Evolutionary conservation across 2,329 filamentous ascomycete species (phyloP), one percentile per base, ranked within the genome.

Genomic region (Plectosphaerella sp.): DNA sequence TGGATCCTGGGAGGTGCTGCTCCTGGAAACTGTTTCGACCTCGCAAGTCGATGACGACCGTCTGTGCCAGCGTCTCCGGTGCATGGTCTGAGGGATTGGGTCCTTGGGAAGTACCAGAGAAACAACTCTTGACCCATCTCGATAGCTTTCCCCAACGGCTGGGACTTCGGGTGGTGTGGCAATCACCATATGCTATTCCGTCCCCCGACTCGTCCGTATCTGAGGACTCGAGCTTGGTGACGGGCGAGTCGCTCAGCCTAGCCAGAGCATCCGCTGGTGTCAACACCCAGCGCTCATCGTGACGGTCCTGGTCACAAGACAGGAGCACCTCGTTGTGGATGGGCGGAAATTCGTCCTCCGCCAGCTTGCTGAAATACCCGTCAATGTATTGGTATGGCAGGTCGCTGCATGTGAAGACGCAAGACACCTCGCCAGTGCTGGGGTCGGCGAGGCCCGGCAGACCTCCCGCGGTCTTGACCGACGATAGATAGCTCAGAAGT

Each of bases 41-140:
- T 8, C 69, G 60, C 15, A 72, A 52, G 47, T 72, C 69, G 4
- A 71, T 49, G 1, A 70, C 62, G 58, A 62, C 25, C 57, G 57
- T 33, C 28, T 33, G 28, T 12, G 8, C 28, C 0, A 59, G 59
- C 22, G 22, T 22, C 43, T 39, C 46, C 5, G 24, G 46, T 9
- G 41, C 25, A 35, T 22, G 20, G 14, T 41, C 35, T 15, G 14
- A 9, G 22, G 11, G n/a, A 11, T 5, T 16, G 20, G 48, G n/a
- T 49, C 22, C 48, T 35, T 25, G 5, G 14, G 12, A 14, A 22
- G 20, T 33, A 11, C 28, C 25, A 8, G 8, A 20, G 25, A 37
- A 35, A 18, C 28, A 35, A 22, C 16, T 16, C 25, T 48, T 35
- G 25, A 18, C n/a, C 46, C 46, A 48, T 36, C 15, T n/a, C 10